Conservation (phyloP, 2,329 filamentous ascomycete genomes). For the Pleoardoris graminearum region DNA sequence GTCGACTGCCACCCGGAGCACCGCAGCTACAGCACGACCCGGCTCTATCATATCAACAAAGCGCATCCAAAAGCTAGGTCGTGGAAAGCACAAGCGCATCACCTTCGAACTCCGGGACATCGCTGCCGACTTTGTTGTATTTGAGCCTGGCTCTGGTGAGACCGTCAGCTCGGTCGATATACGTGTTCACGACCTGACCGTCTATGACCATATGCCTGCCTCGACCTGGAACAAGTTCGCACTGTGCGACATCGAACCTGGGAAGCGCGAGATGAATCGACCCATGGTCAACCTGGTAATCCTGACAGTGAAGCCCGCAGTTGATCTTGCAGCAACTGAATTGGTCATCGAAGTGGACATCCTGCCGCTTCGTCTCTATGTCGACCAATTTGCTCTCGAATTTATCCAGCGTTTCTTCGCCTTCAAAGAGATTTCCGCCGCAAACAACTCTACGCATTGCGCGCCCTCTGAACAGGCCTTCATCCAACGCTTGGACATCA, state of each 20-base stretch:
- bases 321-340: slow-evolving; percentile 83
- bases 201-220: slow-evolving; percentile 91
- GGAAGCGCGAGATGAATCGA: slow-evolving; percentile 81
- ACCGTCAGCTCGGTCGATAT: slow-evolving; percentile 87
- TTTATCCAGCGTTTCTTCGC: slow-evolving; percentile 98
- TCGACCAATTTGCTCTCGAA: slow-evolving; percentile 95
- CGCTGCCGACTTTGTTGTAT: slow-evolving; percentile 78
- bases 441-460: slow-evolving; percentile 59
- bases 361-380: slow-evolving; percentile 84
- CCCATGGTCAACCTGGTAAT: slow-evolving; percentile 91
- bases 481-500: slow-evolving; percentile 85
- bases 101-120: slow-evolving; percentile 89
- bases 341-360: slow-evolving; percentile 79
- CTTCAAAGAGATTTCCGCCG: slow-evolving; percentile 79
- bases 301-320: slow-evolving; percentile 82
- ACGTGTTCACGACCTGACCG: slow-evolving; percentile 78
- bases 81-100: slow-evolving; percentile 92
- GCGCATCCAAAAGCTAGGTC: slow-evolving; percentile 70
- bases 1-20: slow-evolving; percentile 51
- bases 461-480: slow-evolving; percentile 79
- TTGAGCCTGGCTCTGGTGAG: slow-evolving; percentile 75
- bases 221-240: slow-evolving; percentile 99
- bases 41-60: slow-evolving; percentile 45
- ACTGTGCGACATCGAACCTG: slow-evolving; percentile 86
- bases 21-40: slow-evolving; percentile 46